A percentile compares a stretch with the other conserved stretches of the same genome.
Conservation (phyloP, 306 rosid species). For the Purshia tridentata region DNA sequence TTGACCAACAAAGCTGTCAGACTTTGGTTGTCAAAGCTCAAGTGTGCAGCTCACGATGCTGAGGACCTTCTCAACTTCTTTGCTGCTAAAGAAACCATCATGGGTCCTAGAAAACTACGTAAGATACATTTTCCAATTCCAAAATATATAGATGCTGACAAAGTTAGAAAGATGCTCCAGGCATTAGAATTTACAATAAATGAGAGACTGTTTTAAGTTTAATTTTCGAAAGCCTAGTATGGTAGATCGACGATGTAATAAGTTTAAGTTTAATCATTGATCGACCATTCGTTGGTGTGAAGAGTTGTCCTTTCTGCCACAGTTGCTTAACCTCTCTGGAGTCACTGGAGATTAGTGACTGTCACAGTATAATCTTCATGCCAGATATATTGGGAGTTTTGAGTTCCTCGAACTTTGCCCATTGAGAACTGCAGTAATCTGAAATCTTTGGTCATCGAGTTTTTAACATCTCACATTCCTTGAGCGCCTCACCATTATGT, state of each 20-base stretch:
- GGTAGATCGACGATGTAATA: background rate
- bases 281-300: conserved; percentile 16
- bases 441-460: conserved; percentile 8
- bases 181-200: background rate
- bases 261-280: too few species aligned
- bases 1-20: background rate
- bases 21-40: conserved; percentile 7
- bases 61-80: background rate
- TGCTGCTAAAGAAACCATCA: background rate
- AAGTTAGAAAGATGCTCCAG: background rate
- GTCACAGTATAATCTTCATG: background rate
- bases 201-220: background rate
- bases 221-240: background rate
- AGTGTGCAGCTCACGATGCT: background rate
- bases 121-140: too few species aligned
- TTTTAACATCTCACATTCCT: conserved; percentile 13
- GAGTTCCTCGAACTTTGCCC: conserved; percentile 16
- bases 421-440: conserved; percentile 15
- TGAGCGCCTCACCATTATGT: conserved; percentile 19
- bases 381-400: background rate
- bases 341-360: conserved; percentile 14
- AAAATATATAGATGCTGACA: background rate
- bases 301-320: conserved; percentile 12
- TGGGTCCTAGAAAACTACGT: too few species aligned
- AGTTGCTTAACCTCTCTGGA: conserved; percentile 15